Evolutionary conservation across 495 filamentous ascomycete species (phyloP).

Genomic region (Aspergillus asperescens): DNA sequence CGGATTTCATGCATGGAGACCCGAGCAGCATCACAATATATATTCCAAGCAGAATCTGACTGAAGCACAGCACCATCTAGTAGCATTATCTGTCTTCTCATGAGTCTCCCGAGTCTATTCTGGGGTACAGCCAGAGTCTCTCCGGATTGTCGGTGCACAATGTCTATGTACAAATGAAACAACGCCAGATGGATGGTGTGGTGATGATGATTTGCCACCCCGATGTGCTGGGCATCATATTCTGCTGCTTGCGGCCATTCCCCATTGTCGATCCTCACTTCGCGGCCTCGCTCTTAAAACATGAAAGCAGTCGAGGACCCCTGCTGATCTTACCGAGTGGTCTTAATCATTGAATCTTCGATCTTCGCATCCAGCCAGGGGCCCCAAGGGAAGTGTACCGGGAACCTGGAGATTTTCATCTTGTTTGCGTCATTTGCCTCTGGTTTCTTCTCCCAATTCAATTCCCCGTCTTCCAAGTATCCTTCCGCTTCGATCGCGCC

Average conservation of each 20-base stretch:
- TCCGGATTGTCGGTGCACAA: too few species aligned
- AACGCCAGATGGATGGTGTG: too few species aligned
- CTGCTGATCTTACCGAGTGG: neutral
- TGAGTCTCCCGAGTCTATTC: too few species aligned
- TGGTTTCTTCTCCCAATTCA: neutral
- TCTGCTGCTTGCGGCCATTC: conserved; percentile 19
- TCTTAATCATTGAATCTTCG: neutral
- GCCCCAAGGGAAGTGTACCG: neutral
- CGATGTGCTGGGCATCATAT: conserved; percentile 3
- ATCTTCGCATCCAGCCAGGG: too few species aligned
- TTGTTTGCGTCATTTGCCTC: conserved; percentile 23
- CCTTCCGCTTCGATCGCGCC: neutral
- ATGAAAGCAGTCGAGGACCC: conserved; percentile 2
- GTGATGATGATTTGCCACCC: conserved; percentile 17
- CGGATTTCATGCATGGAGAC: too few species aligned
- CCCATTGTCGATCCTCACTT: conserved; percentile 10
- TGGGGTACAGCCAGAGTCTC: too few species aligned
- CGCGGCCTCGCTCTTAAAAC: neutral
- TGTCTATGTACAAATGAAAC: too few species aligned
- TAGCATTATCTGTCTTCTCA: too few species aligned
- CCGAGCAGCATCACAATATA: too few species aligned
- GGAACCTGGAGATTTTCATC: conserved; percentile 9
- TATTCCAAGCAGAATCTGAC: too few species aligned
- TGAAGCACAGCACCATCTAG: too few species aligned
- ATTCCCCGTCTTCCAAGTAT: conserved; percentile 3